These are phyloP conservation scores for Cryphonectria carpinicola DNA, from an alignment of 2,329 filamentous ascomycete species.

Conservation along the genomic window DNA sequence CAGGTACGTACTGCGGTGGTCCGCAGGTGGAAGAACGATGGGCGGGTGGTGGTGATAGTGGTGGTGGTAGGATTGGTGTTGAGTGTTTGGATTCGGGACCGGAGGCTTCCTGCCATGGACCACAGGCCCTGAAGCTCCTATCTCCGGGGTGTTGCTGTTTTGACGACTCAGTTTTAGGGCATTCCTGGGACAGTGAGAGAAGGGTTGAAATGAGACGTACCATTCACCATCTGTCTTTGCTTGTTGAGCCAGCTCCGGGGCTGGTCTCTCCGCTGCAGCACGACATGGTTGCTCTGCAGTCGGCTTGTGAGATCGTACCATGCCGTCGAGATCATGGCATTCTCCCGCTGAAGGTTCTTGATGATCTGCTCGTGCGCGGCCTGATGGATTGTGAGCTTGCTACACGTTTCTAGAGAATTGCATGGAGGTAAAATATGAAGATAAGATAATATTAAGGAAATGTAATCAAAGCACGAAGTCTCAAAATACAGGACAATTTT, in stretches of 20 bases:
- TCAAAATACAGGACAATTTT: constrained; percentile 6
- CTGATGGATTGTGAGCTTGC: constrained; percentile 38
- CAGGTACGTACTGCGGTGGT: constrained; percentile 2
- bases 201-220: constrained; percentile 39
- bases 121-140: constrained; percentile 44
- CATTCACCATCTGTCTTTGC: constrained; percentile 74
- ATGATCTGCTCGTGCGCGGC: constrained; percentile 59
- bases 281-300: constrained; percentile 81
- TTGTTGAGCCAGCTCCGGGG: constrained; percentile 85
- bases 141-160: constrained; percentile 50
- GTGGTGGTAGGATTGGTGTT: background rate
- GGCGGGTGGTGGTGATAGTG: background rate
- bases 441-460: background rate
- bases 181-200: no score
- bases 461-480: background rate
- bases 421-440: background rate
- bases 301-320: constrained; percentile 83
- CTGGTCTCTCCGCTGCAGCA: constrained; percentile 74
- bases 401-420: background rate
- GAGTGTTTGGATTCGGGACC: constrained; percentile 10
- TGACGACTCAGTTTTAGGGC: background rate
- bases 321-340: constrained; percentile 77
- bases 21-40: background rate
- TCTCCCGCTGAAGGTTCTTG: constrained; percentile 76
- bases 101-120: constrained; percentile 24